These are phyloP conservation scores for Haplosporangium sp. DNA, from an alignment of 371 early-diverging fungal genomes.

Conservation along the genomic window DNA sequence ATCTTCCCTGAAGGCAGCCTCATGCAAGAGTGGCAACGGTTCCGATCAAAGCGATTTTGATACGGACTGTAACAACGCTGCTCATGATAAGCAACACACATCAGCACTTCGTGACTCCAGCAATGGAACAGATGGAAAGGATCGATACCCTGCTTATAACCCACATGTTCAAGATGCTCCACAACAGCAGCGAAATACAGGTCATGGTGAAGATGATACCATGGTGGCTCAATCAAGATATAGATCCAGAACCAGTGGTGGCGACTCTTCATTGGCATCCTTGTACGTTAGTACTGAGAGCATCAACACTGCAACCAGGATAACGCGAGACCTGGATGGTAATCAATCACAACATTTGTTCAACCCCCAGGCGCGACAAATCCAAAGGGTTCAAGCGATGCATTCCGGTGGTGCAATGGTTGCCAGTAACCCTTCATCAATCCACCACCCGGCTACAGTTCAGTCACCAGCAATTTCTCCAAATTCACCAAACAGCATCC, in stretches of 20 bases:
- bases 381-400: slow-evolving; percentile 4
- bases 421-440: slow-evolving; percentile 10
- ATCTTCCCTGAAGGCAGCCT: not conserved
- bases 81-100: not conserved
- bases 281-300: slow-evolving; percentile 23
- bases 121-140: slow-evolving; percentile 11
- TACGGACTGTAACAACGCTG: not conserved
- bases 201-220: not conserved
- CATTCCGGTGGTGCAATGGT: slow-evolving; percentile 1
- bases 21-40: not conserved
- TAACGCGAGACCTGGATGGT: slow-evolving; percentile 3
- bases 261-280: not conserved
- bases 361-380: slow-evolving; percentile 18
- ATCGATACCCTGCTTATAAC: slow-evolving; percentile 16
- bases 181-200: slow-evolving; percentile 7
- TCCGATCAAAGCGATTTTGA: not conserved
- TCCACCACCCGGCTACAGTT: not conserved
- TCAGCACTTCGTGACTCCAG: slow-evolving; percentile 1
- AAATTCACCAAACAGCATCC: not conserved
- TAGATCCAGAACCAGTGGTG: not conserved
- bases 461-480: slow-evolving; percentile 9
- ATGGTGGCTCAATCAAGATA: not conserved
- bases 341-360: slow-evolving; percentile 13
- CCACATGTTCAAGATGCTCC: not conserved
- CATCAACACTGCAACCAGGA: not conserved